Evolutionary conservation across 2,329 filamentous ascomycete genomes (phyloP).

Genomic region (Sclerotiophoma versabilis): DNA sequence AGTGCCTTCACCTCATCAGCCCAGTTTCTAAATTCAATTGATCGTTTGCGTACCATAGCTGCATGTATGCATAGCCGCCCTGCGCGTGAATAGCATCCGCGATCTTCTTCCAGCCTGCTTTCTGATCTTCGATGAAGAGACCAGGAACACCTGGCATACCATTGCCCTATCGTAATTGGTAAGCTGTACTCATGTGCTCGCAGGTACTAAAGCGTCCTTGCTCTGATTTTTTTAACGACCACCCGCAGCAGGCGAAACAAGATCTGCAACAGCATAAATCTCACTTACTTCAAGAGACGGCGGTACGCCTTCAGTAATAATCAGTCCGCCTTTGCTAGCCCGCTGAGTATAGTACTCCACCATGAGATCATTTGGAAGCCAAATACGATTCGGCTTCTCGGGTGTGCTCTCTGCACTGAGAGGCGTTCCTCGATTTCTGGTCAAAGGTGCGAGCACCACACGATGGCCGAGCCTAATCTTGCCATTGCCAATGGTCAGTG

Average conservation of each 20-base stretch:
- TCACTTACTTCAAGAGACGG: slow-evolving; percentile 53
- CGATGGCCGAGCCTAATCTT: slow-evolving; percentile 43
- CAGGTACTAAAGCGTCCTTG: too few species aligned
- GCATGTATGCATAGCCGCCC: slow-evolving; percentile 54
- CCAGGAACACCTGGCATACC: slow-evolving; percentile 39
- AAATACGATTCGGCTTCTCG: slow-evolving; percentile 57
- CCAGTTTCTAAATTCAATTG: neutral
- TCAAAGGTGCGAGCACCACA: slow-evolving; percentile 45
- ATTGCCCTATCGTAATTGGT: slow-evolving; percentile 38
- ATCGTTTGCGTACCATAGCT: slow-evolving; percentile 42
- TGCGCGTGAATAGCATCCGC: slow-evolving; percentile 58
- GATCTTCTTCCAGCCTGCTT: slow-evolving; percentile 57
- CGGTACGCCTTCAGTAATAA: slow-evolving; percentile 65
- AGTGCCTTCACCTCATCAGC: slow-evolving; percentile 36
- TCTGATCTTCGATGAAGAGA: slow-evolving; percentile 46
- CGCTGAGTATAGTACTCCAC: slow-evolving; percentile 62
- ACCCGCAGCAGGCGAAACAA: too few species aligned
- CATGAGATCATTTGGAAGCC: slow-evolving; percentile 52
- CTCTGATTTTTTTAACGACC: neutral
- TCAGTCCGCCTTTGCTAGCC: slow-evolving; percentile 59
- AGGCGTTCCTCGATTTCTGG: slow-evolving; percentile 54
- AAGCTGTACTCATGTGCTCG: neutral
- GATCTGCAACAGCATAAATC: neutral
- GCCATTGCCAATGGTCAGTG: slow-evolving; percentile 43
- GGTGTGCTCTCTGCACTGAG: slow-evolving; percentile 48